Evolutionary conservation across 2,329 filamentous ascomycete genomes (phyloP).

Genomic region (Stagonosporopsis tanaceti): DNA sequence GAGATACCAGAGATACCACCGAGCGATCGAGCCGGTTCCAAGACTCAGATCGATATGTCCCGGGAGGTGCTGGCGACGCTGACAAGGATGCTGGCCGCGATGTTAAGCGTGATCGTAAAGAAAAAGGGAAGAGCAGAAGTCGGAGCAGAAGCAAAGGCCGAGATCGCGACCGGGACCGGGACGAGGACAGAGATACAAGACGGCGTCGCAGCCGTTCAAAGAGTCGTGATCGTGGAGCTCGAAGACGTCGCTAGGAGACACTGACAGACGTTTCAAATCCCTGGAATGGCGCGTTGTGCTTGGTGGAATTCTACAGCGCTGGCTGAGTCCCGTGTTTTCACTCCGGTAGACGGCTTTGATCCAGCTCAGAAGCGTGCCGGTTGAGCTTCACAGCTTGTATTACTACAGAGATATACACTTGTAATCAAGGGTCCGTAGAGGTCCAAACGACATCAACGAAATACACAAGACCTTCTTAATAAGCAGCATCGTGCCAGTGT

Average conservation of each 20-base stretch:
- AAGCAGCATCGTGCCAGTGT: not conserved
- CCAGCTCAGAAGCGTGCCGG: not conserved
- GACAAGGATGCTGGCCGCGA: conserved; percentile 32
- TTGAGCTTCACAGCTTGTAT: conserved; percentile 1
- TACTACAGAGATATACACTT: conserved; percentile 7
- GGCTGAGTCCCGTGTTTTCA: not conserved
- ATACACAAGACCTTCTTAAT: not conserved
- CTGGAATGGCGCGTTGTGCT: not conserved
- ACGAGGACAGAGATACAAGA: conserved; percentile 27
- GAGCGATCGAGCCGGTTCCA: conserved; percentile 31
- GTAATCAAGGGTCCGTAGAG: not conserved
- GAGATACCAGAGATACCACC: conserved; percentile 14
- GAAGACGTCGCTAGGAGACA: conserved; percentile 9
- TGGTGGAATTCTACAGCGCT: not conserved
- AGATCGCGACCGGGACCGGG: conserved; percentile 23
- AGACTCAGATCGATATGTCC: conserved; percentile 46
- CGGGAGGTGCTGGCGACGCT: conserved; percentile 21
- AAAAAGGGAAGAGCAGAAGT: conserved; percentile 31
- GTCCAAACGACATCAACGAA: not conserved
- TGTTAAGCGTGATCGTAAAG: conserved; percentile 32
- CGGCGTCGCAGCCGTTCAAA: conserved; percentile 29
- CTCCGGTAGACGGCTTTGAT: not conserved
- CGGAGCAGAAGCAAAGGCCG: conserved; percentile 20
- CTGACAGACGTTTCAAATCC: not conserved
- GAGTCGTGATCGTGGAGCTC: conserved; percentile 26